Conservation (phyloP, 129 eudicot species). For the Logfia minima region DNA sequence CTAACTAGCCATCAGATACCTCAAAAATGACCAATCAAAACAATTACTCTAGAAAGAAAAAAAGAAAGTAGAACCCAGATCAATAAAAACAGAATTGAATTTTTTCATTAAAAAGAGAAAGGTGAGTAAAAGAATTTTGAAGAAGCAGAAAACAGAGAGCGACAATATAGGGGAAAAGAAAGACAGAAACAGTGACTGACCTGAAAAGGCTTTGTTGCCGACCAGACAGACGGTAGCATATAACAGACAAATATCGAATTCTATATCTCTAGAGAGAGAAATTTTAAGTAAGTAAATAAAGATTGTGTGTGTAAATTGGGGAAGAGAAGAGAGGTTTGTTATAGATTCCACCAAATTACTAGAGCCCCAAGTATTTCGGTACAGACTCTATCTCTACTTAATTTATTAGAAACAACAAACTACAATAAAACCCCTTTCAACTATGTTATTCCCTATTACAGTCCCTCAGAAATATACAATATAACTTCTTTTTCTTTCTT, state of each 20-base stretch:
- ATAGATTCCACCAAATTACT: conserved; percentile 39
- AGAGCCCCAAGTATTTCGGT: conserved; percentile 41
- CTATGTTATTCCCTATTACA: background rate
- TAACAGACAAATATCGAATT: conserved; percentile 32
- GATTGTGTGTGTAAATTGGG: conserved; percentile 14
- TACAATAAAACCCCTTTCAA: conserved; percentile 5
- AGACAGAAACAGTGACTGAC: conserved; percentile 32
- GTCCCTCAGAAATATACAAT: background rate
- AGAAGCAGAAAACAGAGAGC: conserved; percentile 32
- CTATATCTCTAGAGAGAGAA: conserved; percentile 25
- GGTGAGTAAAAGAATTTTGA: conserved; percentile 12
- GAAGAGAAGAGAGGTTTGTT: conserved; percentile 23
- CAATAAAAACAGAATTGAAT: conserved; percentile 34
- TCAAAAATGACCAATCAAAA: conserved; percentile 9
- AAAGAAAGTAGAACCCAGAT: conserved; percentile 14
- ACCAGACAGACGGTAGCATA: conserved; percentile 36
- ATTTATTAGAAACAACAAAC: background rate
- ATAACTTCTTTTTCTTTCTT: too few relatives aligned
- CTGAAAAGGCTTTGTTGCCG: conserved; percentile 35
- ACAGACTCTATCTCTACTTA: conserved; percentile 28
- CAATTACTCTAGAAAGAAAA: conserved; percentile 7
- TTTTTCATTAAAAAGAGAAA: background rate
- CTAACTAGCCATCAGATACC: background rate
- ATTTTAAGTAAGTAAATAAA: background rate
- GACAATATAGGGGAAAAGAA: conserved; percentile 35